These are phyloP conservation scores for Mycogone perniciosa DNA, from an alignment of 2,329 filamentous ascomycete genomes.

Conservation along the genomic window DNA sequence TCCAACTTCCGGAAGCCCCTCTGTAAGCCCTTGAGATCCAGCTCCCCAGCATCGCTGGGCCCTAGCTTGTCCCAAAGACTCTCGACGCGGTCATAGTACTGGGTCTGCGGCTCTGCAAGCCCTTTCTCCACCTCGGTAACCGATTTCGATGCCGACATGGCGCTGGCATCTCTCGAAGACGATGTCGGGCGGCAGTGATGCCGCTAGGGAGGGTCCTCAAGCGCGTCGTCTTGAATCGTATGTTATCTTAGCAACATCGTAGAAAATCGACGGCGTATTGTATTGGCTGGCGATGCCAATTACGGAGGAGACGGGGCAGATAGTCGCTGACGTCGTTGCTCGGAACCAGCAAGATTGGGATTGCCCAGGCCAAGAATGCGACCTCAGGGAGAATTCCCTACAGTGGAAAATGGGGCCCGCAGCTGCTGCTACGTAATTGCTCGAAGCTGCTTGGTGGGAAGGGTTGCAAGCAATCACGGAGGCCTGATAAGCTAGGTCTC, in stretches of 20 bases:
- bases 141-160: conserved; percentile 40
- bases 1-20: conserved; percentile 83
- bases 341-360: conserved; percentile 8
- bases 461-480: conserved; percentile 6
- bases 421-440: conserved; percentile 12
- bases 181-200: conserved; percentile 8
- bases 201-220: conserved; percentile 9
- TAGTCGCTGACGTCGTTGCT: conserved; percentile 12
- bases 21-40: conserved; percentile 79
- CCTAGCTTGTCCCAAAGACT: conserved; percentile 80
- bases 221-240: conserved; percentile 13
- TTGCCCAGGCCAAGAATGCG: neutral
- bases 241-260: conserved; percentile 14
- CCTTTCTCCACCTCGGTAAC: conserved; percentile 52
- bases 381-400: conserved; percentile 3
- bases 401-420: neutral
- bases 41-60: conserved; percentile 65
- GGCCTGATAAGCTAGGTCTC: conserved; percentile 3
- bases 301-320: conserved; percentile 1
- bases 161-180: conserved; percentile 29
- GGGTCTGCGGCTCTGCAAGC: conserved; percentile 68
- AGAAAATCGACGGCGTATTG: conserved; percentile 4
- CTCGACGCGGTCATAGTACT: conserved; percentile 75
- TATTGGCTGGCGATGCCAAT: conserved; percentile 12
- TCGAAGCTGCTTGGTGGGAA: conserved; percentile 8